These are phyloP conservation scores for Myxozyma geophila DNA, from an alignment of 805 yeast genomes.

Conservation along the genomic window DNA sequence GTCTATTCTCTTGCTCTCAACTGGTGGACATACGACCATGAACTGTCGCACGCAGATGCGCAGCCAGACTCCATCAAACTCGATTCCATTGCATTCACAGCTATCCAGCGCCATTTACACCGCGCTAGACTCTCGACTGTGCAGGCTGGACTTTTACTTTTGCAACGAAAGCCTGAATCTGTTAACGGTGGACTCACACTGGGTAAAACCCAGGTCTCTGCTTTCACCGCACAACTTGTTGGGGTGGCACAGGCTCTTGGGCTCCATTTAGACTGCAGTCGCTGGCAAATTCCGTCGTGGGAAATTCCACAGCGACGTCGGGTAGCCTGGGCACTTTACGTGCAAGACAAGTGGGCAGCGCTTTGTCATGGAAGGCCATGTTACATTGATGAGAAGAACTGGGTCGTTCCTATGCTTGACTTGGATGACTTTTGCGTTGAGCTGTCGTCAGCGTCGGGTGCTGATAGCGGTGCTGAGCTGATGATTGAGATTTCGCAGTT, in stretches of 20 bases:
- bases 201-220: conserved; percentile 37
- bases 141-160: conserved; percentile 47
- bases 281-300: conserved; percentile 43
- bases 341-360: conserved; percentile 41
- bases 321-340: conserved; percentile 42
- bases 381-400: conserved; percentile 39
- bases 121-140: conserved; percentile 47
- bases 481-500: conserved; percentile 32
- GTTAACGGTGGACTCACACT: conserved; percentile 23
- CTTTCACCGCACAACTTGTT: conserved; percentile 39
- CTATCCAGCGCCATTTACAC: conserved; percentile 34
- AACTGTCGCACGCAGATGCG: conserved; percentile 33
- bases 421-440: conserved; percentile 38
- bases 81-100: conserved; percentile 33
- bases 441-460: conserved; percentile 28
- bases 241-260: conserved; percentile 40
- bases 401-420: conserved; percentile 40
- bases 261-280: conserved; percentile 39
- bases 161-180: conserved; percentile 37
- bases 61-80: conserved; percentile 35
- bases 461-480: conserved; percentile 35
- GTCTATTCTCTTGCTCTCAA: conserved; percentile 39
- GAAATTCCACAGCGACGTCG: conserved; percentile 40
- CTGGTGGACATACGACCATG: conserved; percentile 40
- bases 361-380: conserved; percentile 40